Evolutionary conservation across 345 rosid species (phyloP).

Genomic region (Triadica sebifera): DNA sequence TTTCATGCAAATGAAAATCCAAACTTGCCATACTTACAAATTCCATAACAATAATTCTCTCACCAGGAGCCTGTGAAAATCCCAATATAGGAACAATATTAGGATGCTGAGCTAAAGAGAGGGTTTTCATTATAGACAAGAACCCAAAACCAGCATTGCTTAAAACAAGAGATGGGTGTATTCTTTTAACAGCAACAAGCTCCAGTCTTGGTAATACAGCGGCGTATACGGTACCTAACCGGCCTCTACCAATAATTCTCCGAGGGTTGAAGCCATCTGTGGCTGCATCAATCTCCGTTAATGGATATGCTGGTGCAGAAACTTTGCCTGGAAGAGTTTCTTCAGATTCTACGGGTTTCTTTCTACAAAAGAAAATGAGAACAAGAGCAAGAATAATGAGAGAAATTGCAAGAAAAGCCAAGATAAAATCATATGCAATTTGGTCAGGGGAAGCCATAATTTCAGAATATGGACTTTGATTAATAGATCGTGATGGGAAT

Average conservation of each 20-base stretch:
- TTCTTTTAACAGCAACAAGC: constrained; percentile 68
- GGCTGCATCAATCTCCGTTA: constrained; percentile 65
- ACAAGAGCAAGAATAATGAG: constrained; percentile 42
- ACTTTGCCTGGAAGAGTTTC: constrained; percentile 40
- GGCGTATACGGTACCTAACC: constrained; percentile 65
- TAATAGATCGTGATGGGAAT: too few species aligned
- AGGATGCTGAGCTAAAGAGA: constrained; percentile 63
- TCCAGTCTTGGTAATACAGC: constrained; percentile 41
- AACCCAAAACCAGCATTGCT: constrained; percentile 73
- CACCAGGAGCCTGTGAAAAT: constrained; percentile 81
- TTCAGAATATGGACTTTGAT: not conserved
- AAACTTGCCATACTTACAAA: constrained; percentile 48
- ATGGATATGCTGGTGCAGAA: constrained; percentile 36
- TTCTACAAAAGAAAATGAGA: constrained; percentile 52
- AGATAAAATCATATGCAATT: constrained; percentile 46
- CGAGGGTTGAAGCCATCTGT: constrained; percentile 64
- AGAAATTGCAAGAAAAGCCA: constrained; percentile 48
- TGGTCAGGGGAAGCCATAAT: constrained; percentile 38
- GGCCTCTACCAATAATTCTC: constrained; percentile 60
- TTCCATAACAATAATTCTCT: constrained; percentile 63
- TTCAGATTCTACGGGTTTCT: constrained; percentile 50
- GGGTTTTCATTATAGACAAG: constrained; percentile 49
- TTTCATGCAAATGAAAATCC: constrained; percentile 51
- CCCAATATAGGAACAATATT: constrained; percentile 66
- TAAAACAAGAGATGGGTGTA: constrained; percentile 63